Conservation (phyloP, 805 yeast species). For the Zygotorulaspora danielsina region DNA sequence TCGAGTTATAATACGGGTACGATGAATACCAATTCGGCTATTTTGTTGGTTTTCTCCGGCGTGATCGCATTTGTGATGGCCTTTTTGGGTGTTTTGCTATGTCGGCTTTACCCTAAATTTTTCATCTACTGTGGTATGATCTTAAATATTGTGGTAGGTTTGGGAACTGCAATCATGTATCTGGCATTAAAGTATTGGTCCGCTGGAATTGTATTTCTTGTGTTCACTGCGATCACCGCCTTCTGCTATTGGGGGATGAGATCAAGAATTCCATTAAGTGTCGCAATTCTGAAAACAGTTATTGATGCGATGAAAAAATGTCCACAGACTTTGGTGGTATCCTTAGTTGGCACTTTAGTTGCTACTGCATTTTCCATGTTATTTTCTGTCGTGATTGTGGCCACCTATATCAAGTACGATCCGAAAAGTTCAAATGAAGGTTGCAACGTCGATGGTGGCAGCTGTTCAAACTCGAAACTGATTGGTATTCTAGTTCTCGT, state of each 20-base stretch:
- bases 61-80: constrained; percentile 59
- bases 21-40: constrained; percentile 68
- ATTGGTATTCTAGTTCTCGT: constrained; percentile 68
- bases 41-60: constrained; percentile 62
- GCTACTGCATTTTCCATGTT: constrained; percentile 61
- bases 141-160: constrained; percentile 59
- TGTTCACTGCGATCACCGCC: constrained; percentile 60
- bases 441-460: constrained; percentile 48
- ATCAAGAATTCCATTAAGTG: constrained; percentile 66
- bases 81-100: constrained; percentile 50
- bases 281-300: constrained; percentile 62
- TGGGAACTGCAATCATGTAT: constrained; percentile 75
- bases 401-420: constrained; percentile 73
- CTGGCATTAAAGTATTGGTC: constrained; percentile 66
- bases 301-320: constrained; percentile 70
- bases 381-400: constrained; percentile 63
- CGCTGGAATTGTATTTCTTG: constrained; percentile 71
- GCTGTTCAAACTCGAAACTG: constrained; percentile 55
- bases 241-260: constrained; percentile 72
- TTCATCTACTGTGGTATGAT: constrained; percentile 69
- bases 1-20: constrained; percentile 50
- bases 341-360: constrained; percentile 55
- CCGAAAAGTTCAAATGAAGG: constrained; percentile 50
- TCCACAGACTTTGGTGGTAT: constrained; percentile 63
- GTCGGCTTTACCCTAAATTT: constrained; percentile 58